Percentiles rank a stretch among this genome's conserved stretches.
Evolutionary conservation across 2,329 filamentous ascomycete species (phyloP).

Genomic region (Cyphellophora europaea): DNA sequence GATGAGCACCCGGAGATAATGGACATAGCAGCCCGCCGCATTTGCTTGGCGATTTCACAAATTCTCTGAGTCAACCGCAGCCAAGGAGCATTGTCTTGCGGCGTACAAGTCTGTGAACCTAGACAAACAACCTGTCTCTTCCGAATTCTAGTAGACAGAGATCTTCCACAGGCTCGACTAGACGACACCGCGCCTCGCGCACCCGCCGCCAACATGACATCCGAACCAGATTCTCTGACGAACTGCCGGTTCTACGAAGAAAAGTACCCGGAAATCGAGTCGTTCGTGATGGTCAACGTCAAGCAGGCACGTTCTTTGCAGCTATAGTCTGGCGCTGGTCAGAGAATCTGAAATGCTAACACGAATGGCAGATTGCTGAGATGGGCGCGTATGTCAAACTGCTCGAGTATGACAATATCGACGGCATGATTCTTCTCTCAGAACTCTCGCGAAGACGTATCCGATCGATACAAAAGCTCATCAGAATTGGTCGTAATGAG

Average conservation of each 20-base stretch:
- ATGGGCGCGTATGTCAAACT: conserved; percentile 99
- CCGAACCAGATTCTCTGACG: conserved; percentile 59
- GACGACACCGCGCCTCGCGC: no score
- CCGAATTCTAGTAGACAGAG: no score
- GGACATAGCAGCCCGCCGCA: no score
- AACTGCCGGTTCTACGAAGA: conserved; percentile 98
- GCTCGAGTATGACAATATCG: conserved; percentile 99
- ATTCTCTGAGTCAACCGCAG: no score
- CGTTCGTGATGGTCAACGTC: conserved; percentile 99
- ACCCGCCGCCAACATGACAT: conserved; percentile 14
- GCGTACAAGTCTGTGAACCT: no score
- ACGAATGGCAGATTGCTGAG: conserved; percentile 69
- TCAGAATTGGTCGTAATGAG: conserved; percentile 94
- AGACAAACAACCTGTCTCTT: no score
- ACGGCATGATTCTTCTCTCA: conserved; percentile 98
- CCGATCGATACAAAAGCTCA: conserved; percentile 96
- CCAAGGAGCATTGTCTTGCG: no score
- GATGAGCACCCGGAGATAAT: no score
- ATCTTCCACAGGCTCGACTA: no score
- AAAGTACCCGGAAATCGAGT: conserved; percentile 96
- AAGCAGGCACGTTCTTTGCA: conserved; percentile 61
- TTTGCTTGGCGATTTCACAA: no score
- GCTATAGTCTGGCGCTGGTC: background rate
- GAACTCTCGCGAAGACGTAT: conserved; percentile 98
- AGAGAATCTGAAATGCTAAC: conserved; percentile 7